Evolutionary conservation across 352 stramenopile species (phyloP), one percentile per base, ranked within the genome.

Genomic region (Phytophthora kernoviae): DNA sequence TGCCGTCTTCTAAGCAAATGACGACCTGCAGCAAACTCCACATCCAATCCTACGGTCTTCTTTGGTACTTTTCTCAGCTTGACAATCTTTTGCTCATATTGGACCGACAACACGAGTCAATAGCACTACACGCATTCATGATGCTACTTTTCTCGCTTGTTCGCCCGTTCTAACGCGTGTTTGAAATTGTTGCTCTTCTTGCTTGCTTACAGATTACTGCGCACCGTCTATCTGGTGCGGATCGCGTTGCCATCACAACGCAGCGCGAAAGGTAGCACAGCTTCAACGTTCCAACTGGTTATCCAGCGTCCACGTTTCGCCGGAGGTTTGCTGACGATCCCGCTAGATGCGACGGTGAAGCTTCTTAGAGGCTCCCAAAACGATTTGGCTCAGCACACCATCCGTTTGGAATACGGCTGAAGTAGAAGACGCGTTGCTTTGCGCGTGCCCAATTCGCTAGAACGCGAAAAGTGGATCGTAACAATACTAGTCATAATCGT

Each of bases 1-100:
- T n/a, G 15, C 39, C 40, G 17, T 8, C 33, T 17, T 30, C 44
- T 24, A 34, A 10, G 46, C 18, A 20, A 36, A 52, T 15, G 9
- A 65, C 60, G 58, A 51, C 50, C 14, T 60, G 34, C 12, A 36
- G 43, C n/a, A 58, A 60, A 21, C 18, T 60, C 34, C 49, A 65
- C 18, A 46, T 54, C 33, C 41, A 45, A 22, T 54, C 21, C 2
- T 41, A 42, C n/a, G 41, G 51, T 20, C 34, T 65, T 21, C 11
- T 65, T 11, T 65, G 50, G 50, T 65, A 36, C 15, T 49, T 45
- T n/a, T n/a, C n/a, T n/a, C n/a, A n/a, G n/a, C 33, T 17, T 39
- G 4, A 43, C 37, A 21, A 4, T 39, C 2, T 17, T 39, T n/a
- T n/a, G n/a, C n/a, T n/a, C n/a, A n/a, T n/a, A n/a, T n/a, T n/a